Base-by-base conservation (phyloP, 495 filamentous ascomycete genomes). In the Penicillium macrosclerotiorum region DNA sequence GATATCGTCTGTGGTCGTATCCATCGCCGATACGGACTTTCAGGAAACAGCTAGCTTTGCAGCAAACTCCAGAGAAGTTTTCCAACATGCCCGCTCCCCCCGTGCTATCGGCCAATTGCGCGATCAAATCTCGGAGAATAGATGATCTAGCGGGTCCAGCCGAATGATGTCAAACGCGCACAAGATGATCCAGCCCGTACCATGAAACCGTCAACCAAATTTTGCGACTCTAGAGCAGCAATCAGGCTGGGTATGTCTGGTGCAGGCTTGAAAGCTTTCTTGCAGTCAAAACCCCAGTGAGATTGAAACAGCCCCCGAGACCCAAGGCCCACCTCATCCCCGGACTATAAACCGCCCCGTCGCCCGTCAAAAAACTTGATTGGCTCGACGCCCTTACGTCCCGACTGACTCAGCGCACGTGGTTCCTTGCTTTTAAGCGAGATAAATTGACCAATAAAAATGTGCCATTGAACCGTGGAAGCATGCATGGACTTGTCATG, bases 1-100 rank as follows among this genome's bases (percentile, higher is more conserved):
- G 8, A 42, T 57, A 9, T 52, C 45, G 23, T 57, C 45, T n/a
- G n/a, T n/a, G n/a, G n/a, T n/a, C 16, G 53, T 60, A 17, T 60
- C 59, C 56, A 59, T 55, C 11, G 27, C 29, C 19, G 14, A 12
- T n/a, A 4, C 17, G 4, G 1, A 27, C 8, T 8, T 3, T 20
- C 11, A 19, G n/a, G n/a, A n/a, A n/a, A n/a, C n/a, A n/a, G n/a
- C n/a, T n/a, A n/a, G n/a, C n/a, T n/a, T n/a, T n/a, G n/a, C n/a
- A n/a, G n/a, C n/a, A n/a, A n/a, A n/a, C n/a, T n/a, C n/a, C n/a
- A n/a, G n/a, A n/a, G n/a, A n/a, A n/a, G n/a, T n/a, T n/a, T 22
- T 12, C 11, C 2, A 38, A 25, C 5, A 8, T n/a, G n/a, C n/a
- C n/a, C 36, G 19, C n/a, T 22, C 20, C 35, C 8, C 20, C 36